Base-by-base conservation (phyloP, 345 rosid species). In the Salix caprea region DNA sequence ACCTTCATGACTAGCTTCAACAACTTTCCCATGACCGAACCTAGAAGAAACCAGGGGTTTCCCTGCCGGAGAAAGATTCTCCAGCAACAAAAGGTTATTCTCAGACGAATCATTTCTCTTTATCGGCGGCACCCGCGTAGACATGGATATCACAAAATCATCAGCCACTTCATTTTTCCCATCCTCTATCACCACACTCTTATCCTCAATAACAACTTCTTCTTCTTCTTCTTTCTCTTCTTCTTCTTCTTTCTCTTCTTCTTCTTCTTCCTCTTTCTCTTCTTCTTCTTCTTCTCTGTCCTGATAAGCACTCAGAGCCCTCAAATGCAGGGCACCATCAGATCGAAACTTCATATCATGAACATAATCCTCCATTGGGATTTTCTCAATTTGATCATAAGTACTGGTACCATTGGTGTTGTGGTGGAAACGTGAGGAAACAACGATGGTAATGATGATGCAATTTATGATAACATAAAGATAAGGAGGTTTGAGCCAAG, bases 401-500 rank as follows among this genome's bases (percentile, higher is more conserved):
- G 26, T 40, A 66, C 7, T 19, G 18, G 37, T 24, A 15, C 13
- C 34, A 4, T 69, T 44, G 30, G 13, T 15, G 26, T 39, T 74
- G 32, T 71, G 78, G 77, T 73, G 84, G 73, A 82, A 86, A 60
- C 82, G 80, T 1, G 94, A 87, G 52, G 92, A 82, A 34, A 88
- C 90, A 65, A 74, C 85, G 50, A 93, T 86, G 28, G 80, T 74
- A 72, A 88, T 81, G 84, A 91, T 90, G 69, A 93, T 90, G 66
- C 71, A 80, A 69, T 91, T 90, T 76, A 84, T 68, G 70, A 85
- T 9, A 67, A 88, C 36, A 68, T 84, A 90, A 11, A 86, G 84
- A 79, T 85, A 89, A 23, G 88, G 92, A 4, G 94, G 97, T 72
- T 73, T 85, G 30, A 89, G 86, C 94, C 90, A 91, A 3, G 88